Evolutionary conservation across 2,329 filamentous ascomycete species (phyloP), one percentile per base, ranked within the genome.

Genomic region (Bisporella sp.): DNA sequence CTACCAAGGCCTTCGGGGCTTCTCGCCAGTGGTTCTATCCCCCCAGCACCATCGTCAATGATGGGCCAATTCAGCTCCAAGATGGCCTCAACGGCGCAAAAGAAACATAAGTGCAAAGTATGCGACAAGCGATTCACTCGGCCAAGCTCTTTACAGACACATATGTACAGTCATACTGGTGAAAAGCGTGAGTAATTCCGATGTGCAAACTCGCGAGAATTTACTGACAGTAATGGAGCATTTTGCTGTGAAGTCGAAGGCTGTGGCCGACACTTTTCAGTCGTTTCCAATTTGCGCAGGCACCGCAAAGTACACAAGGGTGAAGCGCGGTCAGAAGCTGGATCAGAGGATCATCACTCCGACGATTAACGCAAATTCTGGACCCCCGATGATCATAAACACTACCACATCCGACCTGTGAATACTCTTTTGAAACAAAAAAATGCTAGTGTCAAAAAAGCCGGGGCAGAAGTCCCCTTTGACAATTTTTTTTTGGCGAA

Each of bases 61-160:
- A 99, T 99, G 93, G 84, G 89, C 47, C 91, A 95, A 63, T 97
- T 97, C 73, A 96, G 89, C 71, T 96, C 92, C 56, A 96, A 96
- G 72, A 85, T 96, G 47, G 91, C 90, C 0, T 91, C 89, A 13
- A 96, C 89, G 71, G 93, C 92, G 7, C 90, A 96, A 67, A 97
- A 97, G 82, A 97, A 97, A 77, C 93, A 97, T 74, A 96, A 96
- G 76, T 97, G 92, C 80, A 96, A 96, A 73, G 88, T 97, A 53
- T 97, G 92, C 74, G 92, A 96, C 71, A 96, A 97, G 78, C 84
- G 92, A 41, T 97, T 97, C 69, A 96, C 92, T 2, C 81, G 92
- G 49, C 92, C 92, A 1, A 96, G 90, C 66, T 96, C 92, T 11
- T 71, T 97, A 39, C 92, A 96, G 67, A 97, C 92, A 32, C 92